phyloP scores from a whole-genome alignment of 1,139 yeast species.

The Geotrichum bryndzae region DNA sequence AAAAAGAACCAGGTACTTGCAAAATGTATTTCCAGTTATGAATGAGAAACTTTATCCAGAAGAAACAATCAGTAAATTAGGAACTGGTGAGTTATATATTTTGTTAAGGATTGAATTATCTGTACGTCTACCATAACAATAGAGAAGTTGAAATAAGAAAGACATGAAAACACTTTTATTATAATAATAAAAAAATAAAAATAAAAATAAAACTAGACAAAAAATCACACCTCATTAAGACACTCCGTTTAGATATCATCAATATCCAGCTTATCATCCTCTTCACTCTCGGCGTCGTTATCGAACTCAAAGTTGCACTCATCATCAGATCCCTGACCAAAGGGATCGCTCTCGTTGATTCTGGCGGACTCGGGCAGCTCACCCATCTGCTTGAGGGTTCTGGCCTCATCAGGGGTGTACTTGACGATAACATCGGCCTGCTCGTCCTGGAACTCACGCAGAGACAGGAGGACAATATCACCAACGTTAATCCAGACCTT shows the following conservation, averaged over 20 bases:
- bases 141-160: not conserved
- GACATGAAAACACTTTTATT: not conserved
- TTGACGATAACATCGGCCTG: slow-evolving; percentile 97
- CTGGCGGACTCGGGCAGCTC: slow-evolving; percentile 93
- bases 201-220: not conserved
- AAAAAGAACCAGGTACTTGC: not conserved
- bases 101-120: not conserved
- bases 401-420: slow-evolving; percentile 95
- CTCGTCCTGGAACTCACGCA: slow-evolving; percentile 98
- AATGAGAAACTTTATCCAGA: too few species aligned
- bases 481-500: slow-evolving; percentile 99
- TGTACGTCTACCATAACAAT: not conserved
- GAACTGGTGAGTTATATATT: not conserved
- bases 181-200: not conserved
- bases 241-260: slow-evolving; percentile 58
- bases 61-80: not conserved
- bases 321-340: slow-evolving; percentile 94
- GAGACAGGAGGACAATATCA: slow-evolving; percentile 89
- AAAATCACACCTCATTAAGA: not conserved
- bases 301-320: slow-evolving; percentile 99
- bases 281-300: slow-evolving; percentile 78
- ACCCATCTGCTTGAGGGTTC: slow-evolving; percentile 91
- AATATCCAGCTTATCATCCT: slow-evolving; percentile 69
- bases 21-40: too few species aligned
- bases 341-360: slow-evolving; percentile 96